Evolutionary conservation across 352 stramenopile genomes (phyloP), one percentile per base, ranked within the genome.

Genomic region (Pythium brassicae): DNA sequence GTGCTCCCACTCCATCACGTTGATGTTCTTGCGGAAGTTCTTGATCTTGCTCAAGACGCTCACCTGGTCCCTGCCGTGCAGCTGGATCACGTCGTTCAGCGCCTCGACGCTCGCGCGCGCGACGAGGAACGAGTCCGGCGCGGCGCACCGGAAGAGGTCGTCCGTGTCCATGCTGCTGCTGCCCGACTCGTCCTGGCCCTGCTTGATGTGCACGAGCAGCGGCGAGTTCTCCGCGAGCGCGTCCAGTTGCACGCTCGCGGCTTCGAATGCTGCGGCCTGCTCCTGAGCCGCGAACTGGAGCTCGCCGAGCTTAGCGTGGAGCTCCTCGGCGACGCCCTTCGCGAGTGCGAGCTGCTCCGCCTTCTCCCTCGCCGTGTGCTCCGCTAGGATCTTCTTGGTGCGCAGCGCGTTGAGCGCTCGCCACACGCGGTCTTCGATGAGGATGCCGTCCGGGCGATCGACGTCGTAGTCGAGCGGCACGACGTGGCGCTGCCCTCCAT

Each of bases 1-100:
- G 61, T 95, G 82, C 50, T 97, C 86, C 92, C 92, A 98, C 62
- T 97, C 80, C 85, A 97, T 96, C 55, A 94, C 82, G 68, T 96
- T 97, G 68, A 98, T 97, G 61, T 77, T 95, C 62, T 97, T 97
- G 37, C 89, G 83, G 50, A 97, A 98, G 55, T 98, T 87, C 65
- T 95, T 94, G 68, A 97, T 97, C 54, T 87, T 87, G 42, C 70
- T 72, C 15, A 98, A 68, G 19, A 96, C 73, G 12, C 71, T 66
- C 0, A 96, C 89, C 52, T 96, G 89, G 52, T 96, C 87, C 47
- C 85, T 87, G 20, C 89, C 87, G 23, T 96, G 79, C 15, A 86
- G 66, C 43, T 83, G 70, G 43, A 97, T 96, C 49, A 89, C 82
- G 32, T 86, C 80, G 66, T 97, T 98, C 22, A 95, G 73, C 12